Conservation (phyloP, 257 asterid genomes). For the Solanum bulbocastanum region DNA sequence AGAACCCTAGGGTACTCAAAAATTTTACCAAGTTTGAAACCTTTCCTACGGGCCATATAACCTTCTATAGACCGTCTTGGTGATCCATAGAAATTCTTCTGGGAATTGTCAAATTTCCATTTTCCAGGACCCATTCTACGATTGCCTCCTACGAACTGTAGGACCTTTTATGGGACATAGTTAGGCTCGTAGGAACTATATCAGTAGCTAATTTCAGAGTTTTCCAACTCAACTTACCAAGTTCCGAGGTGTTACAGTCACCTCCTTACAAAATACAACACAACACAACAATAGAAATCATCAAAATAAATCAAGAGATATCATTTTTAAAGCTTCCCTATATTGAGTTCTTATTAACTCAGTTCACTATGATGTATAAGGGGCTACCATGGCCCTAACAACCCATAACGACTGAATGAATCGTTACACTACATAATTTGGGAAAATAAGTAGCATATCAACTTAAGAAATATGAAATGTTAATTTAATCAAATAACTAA, state of each 20-base stretch:
- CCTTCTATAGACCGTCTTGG: too few species aligned
- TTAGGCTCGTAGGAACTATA: not conserved
- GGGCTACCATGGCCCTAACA: not conserved
- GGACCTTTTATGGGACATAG: not conserved
- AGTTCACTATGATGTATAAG: not conserved
- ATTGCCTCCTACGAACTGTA: not conserved
- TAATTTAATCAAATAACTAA: not conserved
- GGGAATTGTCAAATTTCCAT: accelerated
- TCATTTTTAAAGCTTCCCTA: too few species aligned
- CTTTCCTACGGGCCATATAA: too few species aligned
- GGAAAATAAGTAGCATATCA: not conserved
- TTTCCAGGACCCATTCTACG: too few species aligned
- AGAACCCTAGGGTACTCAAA: too few species aligned
- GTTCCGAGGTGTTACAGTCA: too few species aligned
- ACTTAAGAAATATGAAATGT: not conserved
- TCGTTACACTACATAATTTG: not conserved
- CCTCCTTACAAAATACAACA: not conserved
- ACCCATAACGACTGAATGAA: not conserved
- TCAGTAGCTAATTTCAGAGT: not conserved
- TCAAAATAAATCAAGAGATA: not conserved
- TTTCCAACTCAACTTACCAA: not conserved
- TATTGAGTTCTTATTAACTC: not conserved
- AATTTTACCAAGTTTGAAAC: accelerated
- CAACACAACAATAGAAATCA: not conserved
- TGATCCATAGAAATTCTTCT: too few species aligned